Percentiles rank a stretch among this genome's conserved stretches.
Conservation (phyloP, 768 basidiomycete species). For the Trametes gibbosa region DNA sequence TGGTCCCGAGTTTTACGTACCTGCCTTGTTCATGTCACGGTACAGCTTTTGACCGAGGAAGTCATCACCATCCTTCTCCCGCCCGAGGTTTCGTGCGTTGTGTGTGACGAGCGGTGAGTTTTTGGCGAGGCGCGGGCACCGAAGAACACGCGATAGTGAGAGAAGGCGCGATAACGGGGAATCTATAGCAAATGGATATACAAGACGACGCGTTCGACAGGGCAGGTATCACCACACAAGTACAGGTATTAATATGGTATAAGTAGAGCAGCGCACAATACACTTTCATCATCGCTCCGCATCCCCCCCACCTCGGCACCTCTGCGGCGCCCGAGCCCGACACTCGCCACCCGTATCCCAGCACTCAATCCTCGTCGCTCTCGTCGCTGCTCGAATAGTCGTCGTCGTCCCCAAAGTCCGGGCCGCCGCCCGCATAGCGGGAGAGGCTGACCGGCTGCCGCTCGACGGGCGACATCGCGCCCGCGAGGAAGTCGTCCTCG, state of each 20-base stretch:
- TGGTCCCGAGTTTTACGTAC: conserved; percentile 4
- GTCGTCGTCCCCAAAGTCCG: conserved; percentile 26
- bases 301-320: too few relatives aligned
- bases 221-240: not conserved
- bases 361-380: conserved; percentile 28
- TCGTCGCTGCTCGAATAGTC: conserved; percentile 28
- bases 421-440: conserved; percentile 3
- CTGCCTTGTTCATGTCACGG: conserved; percentile 6
- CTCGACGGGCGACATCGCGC: conserved; percentile 21
- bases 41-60: conserved; percentile 12
- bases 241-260: conserved; percentile 5
- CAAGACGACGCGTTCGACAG: not conserved
- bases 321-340: too few relatives aligned
- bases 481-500: conserved; percentile 20
- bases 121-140: too few relatives aligned
- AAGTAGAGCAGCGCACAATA: conserved; percentile 6
- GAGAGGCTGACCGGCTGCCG: conserved; percentile 13
- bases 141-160: not conserved
- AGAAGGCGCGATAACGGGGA: not conserved
- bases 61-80: not conserved
- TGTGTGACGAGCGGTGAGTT: too few relatives aligned
- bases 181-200: not conserved
- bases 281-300: too few relatives aligned
- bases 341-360: too few relatives aligned
- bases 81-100: not conserved